Conservation (phyloP, 1,139 yeast species). For the Geotrichum fermentans region DNA sequence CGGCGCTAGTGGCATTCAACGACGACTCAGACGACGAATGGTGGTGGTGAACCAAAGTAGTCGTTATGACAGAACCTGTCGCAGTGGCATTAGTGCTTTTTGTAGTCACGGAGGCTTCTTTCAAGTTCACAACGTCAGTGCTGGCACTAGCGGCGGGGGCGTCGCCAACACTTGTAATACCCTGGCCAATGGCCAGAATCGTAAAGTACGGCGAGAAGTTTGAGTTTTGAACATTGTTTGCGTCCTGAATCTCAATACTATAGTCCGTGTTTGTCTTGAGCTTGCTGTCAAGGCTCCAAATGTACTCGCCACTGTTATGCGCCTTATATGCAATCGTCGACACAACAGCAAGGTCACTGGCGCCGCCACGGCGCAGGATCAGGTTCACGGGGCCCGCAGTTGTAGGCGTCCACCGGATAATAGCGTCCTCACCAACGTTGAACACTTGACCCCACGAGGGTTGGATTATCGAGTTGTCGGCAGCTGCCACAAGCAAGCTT, state of each 20-base stretch:
- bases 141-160: constrained; percentile 18
- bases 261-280: constrained; percentile 30
- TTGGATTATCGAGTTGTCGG: constrained; percentile 28
- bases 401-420: constrained; percentile 34
- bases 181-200: constrained; percentile 29
- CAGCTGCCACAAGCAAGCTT: constrained; percentile 25
- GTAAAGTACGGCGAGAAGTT: constrained; percentile 36
- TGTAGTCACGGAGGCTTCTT: too few relatives aligned
- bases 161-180: constrained; percentile 24
- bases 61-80: too few relatives aligned
- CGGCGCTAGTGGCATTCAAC: too few relatives aligned
- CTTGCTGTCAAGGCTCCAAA: constrained; percentile 31
- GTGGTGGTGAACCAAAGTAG: too few relatives aligned
- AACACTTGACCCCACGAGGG: constrained; percentile 33
- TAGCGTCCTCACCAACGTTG: constrained; percentile 27
- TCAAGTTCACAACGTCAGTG: too few relatives aligned
- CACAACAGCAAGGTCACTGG: constrained; percentile 26
- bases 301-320: constrained; percentile 32
- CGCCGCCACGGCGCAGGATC: constrained; percentile 31
- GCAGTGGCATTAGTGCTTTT: too few relatives aligned
- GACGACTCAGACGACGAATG: too few relatives aligned
- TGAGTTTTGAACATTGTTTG: constrained; percentile 23
- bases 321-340: constrained; percentile 31
- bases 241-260: constrained; percentile 36
- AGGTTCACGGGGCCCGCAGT: constrained; percentile 31